Base-by-base conservation (phyloP, 805 yeast genomes). In the Barnettozyma salicaria region DNA sequence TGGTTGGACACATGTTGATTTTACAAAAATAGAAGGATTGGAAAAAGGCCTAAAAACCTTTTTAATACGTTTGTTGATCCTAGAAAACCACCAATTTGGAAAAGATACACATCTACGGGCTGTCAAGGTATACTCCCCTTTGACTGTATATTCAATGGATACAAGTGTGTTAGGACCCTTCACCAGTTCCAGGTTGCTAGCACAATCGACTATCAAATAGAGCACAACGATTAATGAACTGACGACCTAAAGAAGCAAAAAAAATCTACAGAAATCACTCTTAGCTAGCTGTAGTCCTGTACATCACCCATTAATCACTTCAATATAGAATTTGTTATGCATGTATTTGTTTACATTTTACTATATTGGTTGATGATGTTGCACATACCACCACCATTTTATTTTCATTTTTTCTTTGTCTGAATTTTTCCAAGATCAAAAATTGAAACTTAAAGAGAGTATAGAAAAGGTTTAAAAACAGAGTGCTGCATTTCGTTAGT, bases 81-180 rank as follows among this genome's bases (percentile, higher is more conserved):
- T 74, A 7, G 73, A 84, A 1, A 92, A 94, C 50, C 96, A 87
- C 50, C 97, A 89, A 54, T 88, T 86, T 53, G 99, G 99, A 31
- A 92, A 90, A 53, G 99, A 92, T 57, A 80, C 96, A 1, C 97
- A 88, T 56, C 65, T 92, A 9, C 61, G 98, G 32, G 81, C 88
- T 0, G 67, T 89, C 13, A 75, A 76, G 65, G 57, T 85, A 50
- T 64, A 77, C 58, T 63, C 74, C 7, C 70, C 70, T 6, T 48
- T 53, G 13, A 52, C 59, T 34, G 48, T 52, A 9, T 56, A 41
- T 27, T 45, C 52, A 6, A 42, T 55, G 28, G 50, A 47, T n/a
- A 36, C 43, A 2, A 47, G 42, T 11, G 43, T 48, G 2, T 27
- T 54, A 21, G 56, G 57, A 1, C 45, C 51, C 1, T 54, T 50